phyloP scores from a whole-genome alignment of 2,329 filamentous ascomycete species.

The Cadophora gregata region DNA sequence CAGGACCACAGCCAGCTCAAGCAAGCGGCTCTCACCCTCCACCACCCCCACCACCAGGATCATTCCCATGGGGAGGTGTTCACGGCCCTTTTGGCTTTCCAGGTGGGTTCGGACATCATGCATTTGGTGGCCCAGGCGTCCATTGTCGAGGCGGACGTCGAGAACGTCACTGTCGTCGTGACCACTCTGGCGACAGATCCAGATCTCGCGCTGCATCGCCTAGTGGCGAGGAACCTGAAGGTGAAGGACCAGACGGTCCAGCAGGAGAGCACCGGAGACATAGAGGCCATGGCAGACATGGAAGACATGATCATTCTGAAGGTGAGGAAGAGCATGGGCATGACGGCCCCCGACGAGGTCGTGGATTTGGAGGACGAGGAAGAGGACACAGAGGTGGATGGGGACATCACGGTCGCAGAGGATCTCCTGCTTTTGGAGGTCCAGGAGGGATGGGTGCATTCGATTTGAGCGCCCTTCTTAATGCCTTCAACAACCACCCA shows the following conservation, averaged over 20 bases:
- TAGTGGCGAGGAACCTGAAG: slow-evolving; percentile 21
- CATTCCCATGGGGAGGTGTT: slow-evolving; percentile 34
- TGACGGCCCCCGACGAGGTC: slow-evolving; percentile 15
- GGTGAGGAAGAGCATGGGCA: slow-evolving; percentile 24
- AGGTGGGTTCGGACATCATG: slow-evolving; percentile 36
- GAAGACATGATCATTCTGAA: slow-evolving; percentile 18
- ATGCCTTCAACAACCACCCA: slow-evolving; percentile 38
- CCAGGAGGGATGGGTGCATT: slow-evolving; percentile 36
- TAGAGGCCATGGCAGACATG: slow-evolving; percentile 11
- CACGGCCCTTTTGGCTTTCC: slow-evolving; percentile 21
- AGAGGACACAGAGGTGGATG: slow-evolving; percentile 29
- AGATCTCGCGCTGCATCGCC: slow-evolving; percentile 28
- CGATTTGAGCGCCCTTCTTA: slow-evolving; percentile 40
- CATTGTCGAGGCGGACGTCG: slow-evolving; percentile 21
- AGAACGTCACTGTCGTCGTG: slow-evolving; percentile 31
- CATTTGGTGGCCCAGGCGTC: slow-evolving; percentile 31
- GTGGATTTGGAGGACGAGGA: slow-evolving; percentile 15
- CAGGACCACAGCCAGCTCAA: slow-evolving; percentile 20
- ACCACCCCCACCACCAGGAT: slow-evolving; percentile 29
- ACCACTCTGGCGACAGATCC: slow-evolving; percentile 16
- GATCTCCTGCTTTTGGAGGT: slow-evolving; percentile 35
- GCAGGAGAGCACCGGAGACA: slow-evolving; percentile 16
- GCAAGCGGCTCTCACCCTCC: slow-evolving; percentile 17
- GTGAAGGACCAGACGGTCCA: slow-evolving; percentile 13
- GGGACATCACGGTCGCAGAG: slow-evolving; percentile 32